These are phyloP conservation scores for Cryphonectria naterciae DNA, from an alignment of 2,329 filamentous ascomycete genomes.

Conservation along the genomic window DNA sequence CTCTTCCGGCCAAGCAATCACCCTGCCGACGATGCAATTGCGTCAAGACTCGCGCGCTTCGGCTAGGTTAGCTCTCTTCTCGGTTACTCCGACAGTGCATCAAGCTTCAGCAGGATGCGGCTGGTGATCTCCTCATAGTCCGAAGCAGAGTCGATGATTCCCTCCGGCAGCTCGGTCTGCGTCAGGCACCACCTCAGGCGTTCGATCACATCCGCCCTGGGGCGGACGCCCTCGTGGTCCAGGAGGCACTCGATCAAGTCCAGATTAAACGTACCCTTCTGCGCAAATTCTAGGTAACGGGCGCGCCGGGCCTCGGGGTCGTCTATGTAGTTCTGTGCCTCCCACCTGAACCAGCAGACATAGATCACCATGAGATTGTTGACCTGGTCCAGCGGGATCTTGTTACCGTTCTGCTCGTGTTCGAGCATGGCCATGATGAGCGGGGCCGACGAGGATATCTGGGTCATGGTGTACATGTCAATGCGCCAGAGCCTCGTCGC, in stretches of 20 bases:
- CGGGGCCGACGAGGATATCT: neutral
- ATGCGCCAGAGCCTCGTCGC: neutral
- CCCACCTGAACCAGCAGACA: neutral
- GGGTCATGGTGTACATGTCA: neutral
- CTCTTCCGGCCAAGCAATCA: neutral
- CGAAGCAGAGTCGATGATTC: neutral
- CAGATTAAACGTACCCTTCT: neutral
- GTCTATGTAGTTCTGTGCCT: neutral
- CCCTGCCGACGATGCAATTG: neutral
- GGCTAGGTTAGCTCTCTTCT: neutral
- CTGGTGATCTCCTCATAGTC: neutral
- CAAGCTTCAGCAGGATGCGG: conserved; percentile 1
- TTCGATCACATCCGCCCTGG: neutral
- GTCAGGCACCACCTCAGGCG: neutral
- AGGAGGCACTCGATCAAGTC: neutral
- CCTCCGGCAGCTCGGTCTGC: neutral
- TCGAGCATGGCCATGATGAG: neutral
- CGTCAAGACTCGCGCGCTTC: neutral
- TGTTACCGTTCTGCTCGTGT: neutral
- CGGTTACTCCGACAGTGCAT: neutral
- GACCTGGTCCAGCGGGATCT: neutral
- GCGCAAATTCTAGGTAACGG: no score
- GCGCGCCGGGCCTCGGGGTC: no score
- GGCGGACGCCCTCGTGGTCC: neutral
- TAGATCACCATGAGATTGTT: neutral